Evolutionary conservation across 169 alveolate species (phyloP), one percentile per base, ranked within the genome.

Genomic region (Miamiensis avidus): DNA sequence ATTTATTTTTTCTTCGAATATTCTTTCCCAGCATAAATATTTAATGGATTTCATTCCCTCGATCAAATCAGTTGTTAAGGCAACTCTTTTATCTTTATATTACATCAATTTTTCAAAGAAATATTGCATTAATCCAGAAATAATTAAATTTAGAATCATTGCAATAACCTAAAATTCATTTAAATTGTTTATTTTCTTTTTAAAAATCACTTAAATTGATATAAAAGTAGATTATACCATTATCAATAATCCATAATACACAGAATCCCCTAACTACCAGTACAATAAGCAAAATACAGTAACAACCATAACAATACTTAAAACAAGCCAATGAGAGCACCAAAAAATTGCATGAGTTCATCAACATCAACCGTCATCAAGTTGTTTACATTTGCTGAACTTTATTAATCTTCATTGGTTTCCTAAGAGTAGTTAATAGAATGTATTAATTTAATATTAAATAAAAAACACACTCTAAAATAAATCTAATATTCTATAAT

Each of bases 31-130:
- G 29, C 83, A 74, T 28, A 86, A 65, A 65, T 86, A 86, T 65
- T 86, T 86, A 25, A 86, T 86, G 29, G 78, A 29, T 75, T 86
- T 86, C 86, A 86, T 86, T 20, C 90, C 90, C 27, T 86, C 90
- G 0, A 86, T 86, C 25, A 86, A 86, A 86, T 86, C 90, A 27
- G 83, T 78, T 32, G 82, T 78, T 32, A 86, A 74, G n/a, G 83
- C 73, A 30, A 86, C 78, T 81, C 90, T 79, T 27, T 64, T 64
- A 86, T 86, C 90, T 33, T 86, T 86, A 25, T 49, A 27, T 26
- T 81, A 73, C 26, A 77, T 74, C 30, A 81, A 30, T 76, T 34
- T 79, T 65, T 77, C n/a, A 73, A 79, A 86, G 79, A 73, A 86
- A 30, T 65, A 34, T 49, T 49, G 20, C 4, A 49, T 49, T 11